Evolutionary conservation across 768 basidiomycete species (phyloP).

Genomic region (Kwoniella newhampshirensis): DNA sequence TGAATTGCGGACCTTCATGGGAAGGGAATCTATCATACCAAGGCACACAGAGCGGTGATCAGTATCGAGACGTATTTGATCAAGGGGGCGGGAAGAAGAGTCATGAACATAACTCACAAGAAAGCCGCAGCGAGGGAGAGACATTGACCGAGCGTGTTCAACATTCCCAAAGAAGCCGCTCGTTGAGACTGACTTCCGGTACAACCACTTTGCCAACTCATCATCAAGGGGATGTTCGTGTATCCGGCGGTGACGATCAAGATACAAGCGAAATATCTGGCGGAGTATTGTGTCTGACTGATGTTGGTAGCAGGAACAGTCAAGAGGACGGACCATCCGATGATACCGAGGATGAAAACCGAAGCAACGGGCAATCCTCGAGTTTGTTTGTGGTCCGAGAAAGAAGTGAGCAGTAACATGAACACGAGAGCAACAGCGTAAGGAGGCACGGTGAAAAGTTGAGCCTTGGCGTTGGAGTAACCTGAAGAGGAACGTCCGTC

Average conservation of each 20-base stretch:
- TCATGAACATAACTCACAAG: conserved; percentile 35
- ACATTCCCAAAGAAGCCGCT: conserved; percentile 54
- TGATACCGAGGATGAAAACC: conserved; percentile 51
- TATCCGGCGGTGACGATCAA: conserved; percentile 50
- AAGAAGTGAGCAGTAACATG: conserved; percentile 45
- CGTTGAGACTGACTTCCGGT: conserved; percentile 50
- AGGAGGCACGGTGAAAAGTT: conserved; percentile 54
- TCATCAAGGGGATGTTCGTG: conserved; percentile 36
- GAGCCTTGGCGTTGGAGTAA: conserved; percentile 43
- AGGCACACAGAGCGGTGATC: too few relatives aligned
- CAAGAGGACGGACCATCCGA: conserved; percentile 54
- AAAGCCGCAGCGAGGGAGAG: conserved; percentile 48
- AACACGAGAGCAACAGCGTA: conserved; percentile 55
- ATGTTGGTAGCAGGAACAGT: conserved; percentile 37
- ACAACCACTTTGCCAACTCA: conserved; percentile 52
- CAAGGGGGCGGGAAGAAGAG: neutral
- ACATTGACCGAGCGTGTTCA: conserved; percentile 55
- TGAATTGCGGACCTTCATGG: conserved; percentile 51
- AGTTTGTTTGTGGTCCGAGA: conserved; percentile 45
- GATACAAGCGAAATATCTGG: conserved; percentile 55
- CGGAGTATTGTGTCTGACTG: conserved; percentile 37
- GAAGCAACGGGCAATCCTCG: conserved; percentile 44
- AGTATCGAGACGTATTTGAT: too few relatives aligned
- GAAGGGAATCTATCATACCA: conserved; percentile 53
- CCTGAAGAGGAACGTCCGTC: conserved; percentile 28